Base-by-base conservation (phyloP, 2,329 filamentous ascomycete genomes). In the Xylariaceae sp. region DNA sequence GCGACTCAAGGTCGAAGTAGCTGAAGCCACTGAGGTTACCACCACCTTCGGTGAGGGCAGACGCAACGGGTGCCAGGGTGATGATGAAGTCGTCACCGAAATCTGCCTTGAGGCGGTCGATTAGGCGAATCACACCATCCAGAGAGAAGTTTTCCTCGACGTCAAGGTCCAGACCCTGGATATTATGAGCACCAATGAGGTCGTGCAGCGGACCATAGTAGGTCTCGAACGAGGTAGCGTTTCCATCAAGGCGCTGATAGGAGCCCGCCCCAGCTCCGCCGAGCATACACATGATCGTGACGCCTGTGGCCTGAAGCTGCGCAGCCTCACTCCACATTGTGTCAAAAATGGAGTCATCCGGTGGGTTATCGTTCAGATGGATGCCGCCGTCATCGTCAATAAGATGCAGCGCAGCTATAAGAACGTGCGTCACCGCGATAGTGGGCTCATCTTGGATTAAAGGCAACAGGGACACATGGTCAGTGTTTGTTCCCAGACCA, bases 381-480 rank as follows among this genome's bases (percentile, higher is more conserved):
- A 92, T 80, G 54, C 83, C 77, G 8, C 76, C 76, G 1, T 88
- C 83, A 18, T 73, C 71, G 5, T 80, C 76, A 69, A 94, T 92
- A 62, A 96, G 74, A 71, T 96, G 92, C 55, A 96, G 83, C 12
- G 92, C 91, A 5, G 89, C 89, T 46, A 96, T 73, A 62, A 95
- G 92, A 55, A 96, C 78, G 72, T 96, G 92, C 0, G 92, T 95
- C 22, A 80, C 67, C 36, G 75, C 69, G 57, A 81, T 77, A 52
- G 69, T 68, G 5, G 74, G 65, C 44, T 76, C 70, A 15, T 69
- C 74, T 41, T 62, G 54, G 60, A 83, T 66, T 51, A 83, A 71
- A 0, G 79, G 78, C 2, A 82, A 72, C 55, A 81, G 71, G 3
- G 80, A 81, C 58, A 83, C 76, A 55, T 74, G 73, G 0, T 62